Evolutionary conservation across 1,139 yeast genomes (phyloP).

Genomic region (Pneumocystis oryctolagi): DNA sequence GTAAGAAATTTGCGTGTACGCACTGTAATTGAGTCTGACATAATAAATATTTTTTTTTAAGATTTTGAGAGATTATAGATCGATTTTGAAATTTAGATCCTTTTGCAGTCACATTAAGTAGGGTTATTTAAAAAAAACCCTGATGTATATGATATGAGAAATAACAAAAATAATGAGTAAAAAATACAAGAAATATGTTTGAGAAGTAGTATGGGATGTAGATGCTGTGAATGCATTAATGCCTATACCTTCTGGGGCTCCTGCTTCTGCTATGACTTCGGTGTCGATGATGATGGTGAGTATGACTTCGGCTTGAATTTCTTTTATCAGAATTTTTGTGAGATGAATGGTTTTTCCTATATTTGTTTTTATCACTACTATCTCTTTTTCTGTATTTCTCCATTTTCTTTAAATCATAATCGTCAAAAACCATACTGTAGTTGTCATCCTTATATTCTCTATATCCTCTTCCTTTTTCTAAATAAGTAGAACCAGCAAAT

Average conservation of each 20-base stretch:
- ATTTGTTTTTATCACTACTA: neutral
- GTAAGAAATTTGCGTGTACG: constrained; percentile 82
- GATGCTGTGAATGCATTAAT: neutral
- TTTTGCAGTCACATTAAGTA: neutral
- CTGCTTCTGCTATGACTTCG: neutral
- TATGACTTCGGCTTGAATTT: neutral
- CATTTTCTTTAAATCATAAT: neutral
- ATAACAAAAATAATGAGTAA: neutral
- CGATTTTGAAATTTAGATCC: neutral
- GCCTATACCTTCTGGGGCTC: neutral
- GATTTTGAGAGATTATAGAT: neutral
- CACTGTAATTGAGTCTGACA: constrained; percentile 87
- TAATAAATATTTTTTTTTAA: constrained; percentile 1
- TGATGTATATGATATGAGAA: neutral
- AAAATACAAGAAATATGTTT: neutral
- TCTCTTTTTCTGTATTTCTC: neutral
- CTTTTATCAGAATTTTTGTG: neutral
- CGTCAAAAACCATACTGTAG: neutral
- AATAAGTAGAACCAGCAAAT: neutral
- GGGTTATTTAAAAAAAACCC: neutral
- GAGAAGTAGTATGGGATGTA: neutral
- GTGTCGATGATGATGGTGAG: neutral
- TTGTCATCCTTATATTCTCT: neutral
- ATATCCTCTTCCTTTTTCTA: neutral
- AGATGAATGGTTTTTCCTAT: neutral